Evolutionary conservation across 768 basidiomycete species (phyloP).

Genomic region (Russula sp.): DNA sequence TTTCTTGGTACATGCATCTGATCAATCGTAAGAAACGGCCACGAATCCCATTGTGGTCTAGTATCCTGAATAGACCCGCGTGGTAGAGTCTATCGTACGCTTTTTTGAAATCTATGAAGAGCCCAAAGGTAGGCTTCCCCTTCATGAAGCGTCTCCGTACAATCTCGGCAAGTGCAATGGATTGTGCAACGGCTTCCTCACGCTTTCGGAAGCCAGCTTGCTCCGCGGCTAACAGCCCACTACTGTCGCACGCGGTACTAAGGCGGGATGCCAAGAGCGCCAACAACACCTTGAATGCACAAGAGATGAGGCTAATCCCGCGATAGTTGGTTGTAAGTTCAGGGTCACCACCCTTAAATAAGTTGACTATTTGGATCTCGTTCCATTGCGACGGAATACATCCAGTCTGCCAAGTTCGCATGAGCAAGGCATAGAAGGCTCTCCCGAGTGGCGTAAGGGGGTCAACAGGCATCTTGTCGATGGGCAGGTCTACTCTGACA

Average conservation of each 20-base stretch:
- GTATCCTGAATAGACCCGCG: constrained; percentile 8
- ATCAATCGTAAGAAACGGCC: constrained; percentile 1
- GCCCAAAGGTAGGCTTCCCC: not conserved
- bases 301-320: constrained; percentile 17
- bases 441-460: not conserved
- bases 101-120: constrained; percentile 21
- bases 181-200: constrained; percentile 20
- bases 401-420: not conserved
- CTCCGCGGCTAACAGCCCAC: not conserved
- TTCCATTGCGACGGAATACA: not conserved
- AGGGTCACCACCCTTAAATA: constrained; percentile 17
- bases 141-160: not conserved
- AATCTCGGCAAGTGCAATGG: constrained; percentile 16
- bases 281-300: constrained; percentile 13
- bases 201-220: constrained; percentile 15
- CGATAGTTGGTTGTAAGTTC: constrained; percentile 14
- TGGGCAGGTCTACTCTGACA: not conserved
- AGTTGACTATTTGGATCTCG: constrained; percentile 8
- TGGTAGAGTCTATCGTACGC: constrained; percentile 19
- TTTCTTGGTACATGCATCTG: not conserved
- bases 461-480: not conserved
- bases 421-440: not conserved
- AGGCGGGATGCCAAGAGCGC: constrained; percentile 10
- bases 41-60: constrained; percentile 4
- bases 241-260: not conserved